A percentile compares a stretch with the other conserved stretches of the same genome.
phyloP scores from a whole-genome alignment of 805 yeast species.

The Yamadazyma paraphyllophila region DNA sequence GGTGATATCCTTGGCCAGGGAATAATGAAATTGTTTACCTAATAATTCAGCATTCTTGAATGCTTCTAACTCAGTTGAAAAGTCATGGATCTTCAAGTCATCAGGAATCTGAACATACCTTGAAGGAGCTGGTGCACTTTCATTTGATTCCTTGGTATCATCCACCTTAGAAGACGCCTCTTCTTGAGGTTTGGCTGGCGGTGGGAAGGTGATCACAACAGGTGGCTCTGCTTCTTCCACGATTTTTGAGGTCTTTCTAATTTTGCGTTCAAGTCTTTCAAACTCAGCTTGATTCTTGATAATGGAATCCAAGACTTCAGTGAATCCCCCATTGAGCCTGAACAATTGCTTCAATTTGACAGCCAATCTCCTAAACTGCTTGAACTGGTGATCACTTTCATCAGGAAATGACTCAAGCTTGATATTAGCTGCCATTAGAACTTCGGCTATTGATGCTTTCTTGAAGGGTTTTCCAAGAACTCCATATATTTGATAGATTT shows the following conservation, averaged over 20 bases:
- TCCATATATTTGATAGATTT: not conserved
- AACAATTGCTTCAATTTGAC: constrained; percentile 39
- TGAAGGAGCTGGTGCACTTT: too few species aligned
- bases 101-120: constrained; percentile 13
- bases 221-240: not conserved
- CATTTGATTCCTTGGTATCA: not conserved
- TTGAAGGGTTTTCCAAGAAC: constrained; percentile 4
- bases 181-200: not conserved
- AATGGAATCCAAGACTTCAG: constrained; percentile 56
- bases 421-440: constrained; percentile 2
- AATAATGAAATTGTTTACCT: constrained; percentile 1
- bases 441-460: constrained; percentile 2
- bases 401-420: not conserved
- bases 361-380: not conserved
- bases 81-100: constrained; percentile 8
- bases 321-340: constrained; percentile 55
- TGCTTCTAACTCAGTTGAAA: constrained; percentile 6
- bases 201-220: not conserved
- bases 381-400: not conserved
- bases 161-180: not conserved
- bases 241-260: not conserved
- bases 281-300: constrained; percentile 47
- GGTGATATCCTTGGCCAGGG: not conserved
- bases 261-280: constrained; percentile 37
- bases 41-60: constrained; percentile 4